These are phyloP conservation scores for Poa pratensis DNA, from an alignment of 176 grass and related monocot genomes.

Conservation along the genomic window DNA sequence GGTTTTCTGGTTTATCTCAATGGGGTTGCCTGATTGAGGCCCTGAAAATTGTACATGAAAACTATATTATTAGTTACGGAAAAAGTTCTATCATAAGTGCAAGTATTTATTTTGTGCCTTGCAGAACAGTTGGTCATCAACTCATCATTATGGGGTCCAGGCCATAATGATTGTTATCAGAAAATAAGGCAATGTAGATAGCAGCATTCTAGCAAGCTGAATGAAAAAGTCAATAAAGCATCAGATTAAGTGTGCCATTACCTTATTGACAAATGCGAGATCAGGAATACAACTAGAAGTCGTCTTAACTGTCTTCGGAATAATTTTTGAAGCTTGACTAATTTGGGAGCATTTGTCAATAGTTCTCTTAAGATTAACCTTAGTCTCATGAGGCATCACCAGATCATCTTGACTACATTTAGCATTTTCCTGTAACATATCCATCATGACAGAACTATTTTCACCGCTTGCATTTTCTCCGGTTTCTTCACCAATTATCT, in stretches of 20 bases:
- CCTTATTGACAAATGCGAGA: constrained; percentile 46
- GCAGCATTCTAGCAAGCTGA: constrained; percentile 1
- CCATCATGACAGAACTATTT: constrained; percentile 27
- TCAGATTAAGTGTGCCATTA: constrained; percentile 37
- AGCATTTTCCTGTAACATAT: constrained; percentile 38
- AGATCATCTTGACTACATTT: constrained; percentile 32
- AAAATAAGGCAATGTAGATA: constrained; percentile 11
- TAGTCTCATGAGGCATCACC: constrained; percentile 23
- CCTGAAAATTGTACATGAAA: constrained; percentile 62
- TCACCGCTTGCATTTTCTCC: constrained; percentile 25
- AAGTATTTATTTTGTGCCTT: constrained; percentile 20
- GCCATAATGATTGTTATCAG: constrained; percentile 15
- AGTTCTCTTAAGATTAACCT: constrained; percentile 31
- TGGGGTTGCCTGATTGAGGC: constrained; percentile 15
- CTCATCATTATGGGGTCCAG: constrained; percentile 7
- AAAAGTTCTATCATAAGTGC: constrained; percentile 30
- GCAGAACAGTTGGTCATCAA: constrained; percentile 14
- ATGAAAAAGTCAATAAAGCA: neutral
- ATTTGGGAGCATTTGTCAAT: constrained; percentile 20
- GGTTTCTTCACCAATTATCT: constrained; percentile 47
- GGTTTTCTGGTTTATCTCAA: constrained; percentile 44
- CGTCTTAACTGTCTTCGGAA: constrained; percentile 49
- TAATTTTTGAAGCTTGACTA: constrained; percentile 48
- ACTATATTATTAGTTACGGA: constrained; percentile 28
- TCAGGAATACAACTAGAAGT: constrained; percentile 35